Percentiles rank a stretch among this genome's conserved stretches.
phyloP scores from a whole-genome alignment of 2,329 filamentous ascomycete species.

The Thermoascus crustaceus region DNA sequence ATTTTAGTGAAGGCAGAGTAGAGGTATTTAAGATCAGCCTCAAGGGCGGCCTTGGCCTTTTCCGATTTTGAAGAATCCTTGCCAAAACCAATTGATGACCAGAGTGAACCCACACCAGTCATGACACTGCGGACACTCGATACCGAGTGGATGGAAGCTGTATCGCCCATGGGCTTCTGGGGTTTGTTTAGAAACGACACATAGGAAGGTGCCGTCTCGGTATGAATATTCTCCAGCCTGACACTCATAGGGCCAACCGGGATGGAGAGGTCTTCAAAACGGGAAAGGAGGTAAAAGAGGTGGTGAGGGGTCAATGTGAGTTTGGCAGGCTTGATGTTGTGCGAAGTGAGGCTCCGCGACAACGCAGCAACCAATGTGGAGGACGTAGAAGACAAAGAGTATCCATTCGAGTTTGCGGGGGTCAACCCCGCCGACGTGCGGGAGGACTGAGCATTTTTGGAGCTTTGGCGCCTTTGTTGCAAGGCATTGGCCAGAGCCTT shows the following conservation, averaged over 20 bases:
- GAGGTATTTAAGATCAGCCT: slow-evolving; percentile 86
- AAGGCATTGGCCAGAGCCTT: slow-evolving; percentile 93
- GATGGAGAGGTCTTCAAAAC: slow-evolving; percentile 87
- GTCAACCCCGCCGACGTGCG: slow-evolving; percentile 40
- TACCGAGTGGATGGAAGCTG: slow-evolving; percentile 87
- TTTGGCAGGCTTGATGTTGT: slow-evolving; percentile 79
- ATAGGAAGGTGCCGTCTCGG: slow-evolving; percentile 77
- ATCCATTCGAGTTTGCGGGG: slow-evolving; percentile 50
- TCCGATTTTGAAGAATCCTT: slow-evolving; percentile 77
- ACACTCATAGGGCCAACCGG: slow-evolving; percentile 94
- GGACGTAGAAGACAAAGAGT: slow-evolving; percentile 61
- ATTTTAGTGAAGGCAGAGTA: slow-evolving; percentile 99
- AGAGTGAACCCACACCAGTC: slow-evolving; percentile 90
- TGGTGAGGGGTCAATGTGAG: slow-evolving; percentile 91
- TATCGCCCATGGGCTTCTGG: slow-evolving; percentile 74
- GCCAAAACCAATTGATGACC: slow-evolving; percentile 78
- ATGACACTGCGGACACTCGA: slow-evolving; percentile 96
- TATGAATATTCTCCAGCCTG: slow-evolving; percentile 86
- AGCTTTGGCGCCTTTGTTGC: slow-evolving; percentile 65
- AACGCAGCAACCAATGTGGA: slow-evolving; percentile 72
- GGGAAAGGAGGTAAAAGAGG: slow-evolving; percentile 89
- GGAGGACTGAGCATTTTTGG: slow-evolving; percentile 58
- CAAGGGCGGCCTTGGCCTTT: slow-evolving; percentile 76
- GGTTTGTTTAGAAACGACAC: slow-evolving; percentile 87
- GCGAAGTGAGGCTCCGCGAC: slow-evolving; percentile 78